Evolutionary conservation across 257 asterid species (phyloP), one percentile per base, ranked within the genome.

Genomic region (Scutellaria barbata): DNA sequence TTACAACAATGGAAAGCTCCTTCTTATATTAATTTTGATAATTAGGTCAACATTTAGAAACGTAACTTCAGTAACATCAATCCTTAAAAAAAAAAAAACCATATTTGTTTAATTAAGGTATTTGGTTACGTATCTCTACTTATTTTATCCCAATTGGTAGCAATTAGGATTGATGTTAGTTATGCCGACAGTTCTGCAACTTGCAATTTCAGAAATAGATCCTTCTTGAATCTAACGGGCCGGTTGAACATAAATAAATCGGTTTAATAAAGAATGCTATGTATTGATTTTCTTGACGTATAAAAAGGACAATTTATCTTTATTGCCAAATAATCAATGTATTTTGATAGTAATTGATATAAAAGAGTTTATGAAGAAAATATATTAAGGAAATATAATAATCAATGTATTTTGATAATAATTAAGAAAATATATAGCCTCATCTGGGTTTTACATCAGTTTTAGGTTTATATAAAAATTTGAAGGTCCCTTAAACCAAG

Each of bases 1-100:
- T 41, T 63, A 56, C 73, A 74, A 74, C 14, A 54, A 41, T 14
- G 4, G 20, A 40, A 18, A 51, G 8, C 25, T 7, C 69, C 43
- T 8, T 0, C 39, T 47, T 20, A 48, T 0, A 61, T 47, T 64
- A 39, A 43, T 72, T 50, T 52, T 39, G 6, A 59, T 13, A 22
- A 10, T 48, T 1, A 8, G 71, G 58, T 37, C 63, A 41, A 59
- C 68, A n/a, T 42, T 63, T 46, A 22, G 35, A 60, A 61, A 45
- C 68, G 76, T 73, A 52, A 73, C 56, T 53, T 70, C 48, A 68
- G 55, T 61, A 53, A 74, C 63, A 30, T 33, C 63, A 17, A 59
- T 8, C 51, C 12, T 39, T 6, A 55, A 1, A 43, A 10, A 10
- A 18, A 55, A 1, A 43, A 10, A 10, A 18, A 12, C 14, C 8